Evolutionary conservation across 208 protist species (phyloP).

Genomic region (Trypanosoma vivax): DNA sequence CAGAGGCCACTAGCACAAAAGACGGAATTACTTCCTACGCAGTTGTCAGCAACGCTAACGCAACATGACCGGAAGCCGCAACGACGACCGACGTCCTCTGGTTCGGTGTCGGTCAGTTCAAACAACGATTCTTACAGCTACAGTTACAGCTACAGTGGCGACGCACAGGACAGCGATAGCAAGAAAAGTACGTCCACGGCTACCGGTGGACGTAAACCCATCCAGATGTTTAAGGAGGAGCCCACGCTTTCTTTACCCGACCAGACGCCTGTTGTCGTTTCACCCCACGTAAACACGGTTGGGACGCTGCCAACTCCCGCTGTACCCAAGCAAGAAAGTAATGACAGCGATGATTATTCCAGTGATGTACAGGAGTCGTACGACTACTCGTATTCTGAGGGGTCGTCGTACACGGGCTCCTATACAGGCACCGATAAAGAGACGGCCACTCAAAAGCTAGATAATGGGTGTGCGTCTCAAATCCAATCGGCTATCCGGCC

Average conservation of each 20-base stretch:
- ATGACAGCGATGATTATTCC: constrained; percentile 3
- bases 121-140: constrained; percentile 23
- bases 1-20: no score
- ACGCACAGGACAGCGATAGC: not conserved
- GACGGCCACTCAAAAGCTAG: no score
- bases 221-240: no score
- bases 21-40: no score
- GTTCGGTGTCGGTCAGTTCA: not conserved
- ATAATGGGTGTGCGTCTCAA: no score
- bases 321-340: constrained; percentile 12
- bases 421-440: no score
- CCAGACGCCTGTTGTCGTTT: no score
- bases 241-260: no score
- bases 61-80: not conserved
- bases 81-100: not conserved
- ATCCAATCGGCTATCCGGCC: no score
- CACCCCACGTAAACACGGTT: not conserved
- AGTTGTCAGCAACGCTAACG: no score
- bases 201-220: no score
- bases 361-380: not conserved
- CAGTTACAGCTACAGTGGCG: constrained; percentile 21
- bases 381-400: not conserved
- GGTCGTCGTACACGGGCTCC: not conserved
- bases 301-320: not conserved
- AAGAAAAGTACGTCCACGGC: no score